Conservation (phyloP, 257 asterid genomes). For the Salvia rosmarinus region DNA sequence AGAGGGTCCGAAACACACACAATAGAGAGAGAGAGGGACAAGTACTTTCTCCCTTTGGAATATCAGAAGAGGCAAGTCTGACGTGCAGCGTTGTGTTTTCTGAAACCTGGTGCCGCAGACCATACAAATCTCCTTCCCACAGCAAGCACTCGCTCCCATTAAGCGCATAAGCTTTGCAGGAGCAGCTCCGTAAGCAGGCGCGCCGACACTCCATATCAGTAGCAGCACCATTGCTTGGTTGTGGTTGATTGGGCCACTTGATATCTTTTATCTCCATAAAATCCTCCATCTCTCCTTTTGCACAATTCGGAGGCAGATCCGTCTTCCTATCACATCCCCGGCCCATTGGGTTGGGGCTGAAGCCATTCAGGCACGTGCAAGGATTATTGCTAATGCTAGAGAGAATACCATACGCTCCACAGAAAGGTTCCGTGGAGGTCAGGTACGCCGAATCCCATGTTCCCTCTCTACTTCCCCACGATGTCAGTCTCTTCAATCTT, state of each 20-base stretch:
- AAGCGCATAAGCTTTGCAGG: slow-evolving; percentile 44
- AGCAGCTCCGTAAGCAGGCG: slow-evolving; percentile 37
- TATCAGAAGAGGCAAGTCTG: slow-evolving; percentile 25
- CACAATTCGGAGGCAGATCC: slow-evolving; percentile 27
- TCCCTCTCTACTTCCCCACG: background rate
- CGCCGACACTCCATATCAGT: slow-evolving; percentile 28
- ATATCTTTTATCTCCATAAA: slow-evolving; percentile 25
- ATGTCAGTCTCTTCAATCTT: slow-evolving; percentile 21
- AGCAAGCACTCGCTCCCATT: slow-evolving; percentile 26
- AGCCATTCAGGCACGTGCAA: slow-evolving; percentile 44
- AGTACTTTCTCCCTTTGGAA: background rate
- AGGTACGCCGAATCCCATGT: background rate
- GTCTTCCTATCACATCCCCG: slow-evolving; percentile 32
- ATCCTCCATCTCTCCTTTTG: slow-evolving; percentile 10
- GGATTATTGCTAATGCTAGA: background rate
- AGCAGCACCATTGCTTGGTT: background rate
- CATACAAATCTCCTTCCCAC: slow-evolving; percentile 42
- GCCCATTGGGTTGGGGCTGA: background rate
- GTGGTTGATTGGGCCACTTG: slow-evolving; percentile 18
- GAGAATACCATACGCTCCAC: slow-evolving; percentile 42
- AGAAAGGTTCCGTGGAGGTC: background rate
- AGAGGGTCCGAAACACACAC: no score
- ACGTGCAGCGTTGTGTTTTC: slow-evolving; percentile 17
- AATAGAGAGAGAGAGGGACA: no score
- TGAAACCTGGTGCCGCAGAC: background rate